Evolutionary conservation across 352 stramenopile genomes (phyloP).

Genomic region (Phytophthora vignae): DNA sequence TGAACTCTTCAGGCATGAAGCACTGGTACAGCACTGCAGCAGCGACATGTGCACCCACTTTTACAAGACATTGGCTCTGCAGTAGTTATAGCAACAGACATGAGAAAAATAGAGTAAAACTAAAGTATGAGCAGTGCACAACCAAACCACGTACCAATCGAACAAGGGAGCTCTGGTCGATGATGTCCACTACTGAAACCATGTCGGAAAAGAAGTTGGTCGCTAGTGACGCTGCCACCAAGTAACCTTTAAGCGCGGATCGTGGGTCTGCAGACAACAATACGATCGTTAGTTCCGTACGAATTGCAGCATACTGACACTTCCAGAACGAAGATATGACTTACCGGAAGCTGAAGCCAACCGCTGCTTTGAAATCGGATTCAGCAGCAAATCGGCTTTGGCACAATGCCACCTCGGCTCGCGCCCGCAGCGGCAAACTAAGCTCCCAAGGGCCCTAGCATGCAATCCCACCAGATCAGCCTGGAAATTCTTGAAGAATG

Average conservation of each 20-base stretch:
- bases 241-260: conserved; percentile 71
- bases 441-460: conserved; percentile 49
- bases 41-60: conserved; percentile 80
- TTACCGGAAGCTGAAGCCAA: conserved; percentile 65
- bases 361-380: conserved; percentile 78
- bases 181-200: conserved; percentile 76
- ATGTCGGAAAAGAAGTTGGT: conserved; percentile 87
- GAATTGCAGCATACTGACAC: not conserved
- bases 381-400: conserved; percentile 69
- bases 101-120: not conserved
- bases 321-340: conserved; percentile 1
- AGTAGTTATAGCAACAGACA: not conserved
- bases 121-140: conserved; percentile 10
- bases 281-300: conserved; percentile 1
- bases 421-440: conserved; percentile 68
- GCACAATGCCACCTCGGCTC: conserved; percentile 86
- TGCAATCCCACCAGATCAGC: conserved; percentile 72
- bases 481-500: conserved; percentile 66
- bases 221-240: conserved; percentile 78
- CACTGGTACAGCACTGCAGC: conserved; percentile 88
- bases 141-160: conserved; percentile 58
- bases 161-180: conserved; percentile 87
- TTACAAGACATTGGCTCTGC: conserved; percentile 86
- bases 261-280: conserved; percentile 60
- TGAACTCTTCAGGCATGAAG: conserved; percentile 80